These are phyloP conservation scores for Sclerotinia subarctica DNA, from an alignment of 2,329 filamentous ascomycete genomes.

Conservation along the genomic window DNA sequence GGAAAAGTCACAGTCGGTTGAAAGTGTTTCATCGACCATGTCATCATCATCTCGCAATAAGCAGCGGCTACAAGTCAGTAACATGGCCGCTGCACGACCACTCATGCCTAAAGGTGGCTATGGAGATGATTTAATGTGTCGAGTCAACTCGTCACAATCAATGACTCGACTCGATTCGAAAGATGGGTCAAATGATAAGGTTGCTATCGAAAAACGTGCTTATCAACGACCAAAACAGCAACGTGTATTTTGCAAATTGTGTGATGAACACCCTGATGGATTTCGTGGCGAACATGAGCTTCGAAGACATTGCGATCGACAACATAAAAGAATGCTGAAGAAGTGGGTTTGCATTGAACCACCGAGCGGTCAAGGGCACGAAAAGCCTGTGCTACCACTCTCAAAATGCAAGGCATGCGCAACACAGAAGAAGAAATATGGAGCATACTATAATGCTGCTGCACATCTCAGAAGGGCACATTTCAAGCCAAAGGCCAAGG, in stretches of 20 bases:
- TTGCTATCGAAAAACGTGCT: constrained; percentile 35
- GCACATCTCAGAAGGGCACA: constrained; percentile 85
- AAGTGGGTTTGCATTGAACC: constrained; percentile 60
- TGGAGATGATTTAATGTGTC: constrained; percentile 33
- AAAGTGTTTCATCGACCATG: constrained; percentile 37
- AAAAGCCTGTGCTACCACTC: constrained; percentile 60
- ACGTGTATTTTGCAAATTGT: constrained; percentile 59
- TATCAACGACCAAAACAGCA: constrained; percentile 40
- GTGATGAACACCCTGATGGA: constrained; percentile 77
- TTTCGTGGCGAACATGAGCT: constrained; percentile 90
- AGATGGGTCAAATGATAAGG: constrained; percentile 36
- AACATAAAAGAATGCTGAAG: constrained; percentile 58
- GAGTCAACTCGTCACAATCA: constrained; percentile 35
- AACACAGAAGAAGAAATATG: constrained; percentile 79
- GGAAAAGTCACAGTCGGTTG: constrained; percentile 38
- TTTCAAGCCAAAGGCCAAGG: constrained; percentile 65
- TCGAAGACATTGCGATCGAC: constrained; percentile 62
- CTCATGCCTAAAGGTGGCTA: constrained; percentile 37
- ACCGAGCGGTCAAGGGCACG: constrained; percentile 47
- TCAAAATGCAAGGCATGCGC: constrained; percentile 66
- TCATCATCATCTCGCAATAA: constrained; percentile 37
- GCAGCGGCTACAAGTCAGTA: constrained; percentile 36
- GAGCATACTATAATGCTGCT: constrained; percentile 91
- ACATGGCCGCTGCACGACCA: constrained; percentile 33
- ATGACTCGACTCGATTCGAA: constrained; percentile 35